These are phyloP conservation scores for Inosperma sp. DNA, from an alignment of 768 basidiomycete species.

Conservation along the genomic window DNA sequence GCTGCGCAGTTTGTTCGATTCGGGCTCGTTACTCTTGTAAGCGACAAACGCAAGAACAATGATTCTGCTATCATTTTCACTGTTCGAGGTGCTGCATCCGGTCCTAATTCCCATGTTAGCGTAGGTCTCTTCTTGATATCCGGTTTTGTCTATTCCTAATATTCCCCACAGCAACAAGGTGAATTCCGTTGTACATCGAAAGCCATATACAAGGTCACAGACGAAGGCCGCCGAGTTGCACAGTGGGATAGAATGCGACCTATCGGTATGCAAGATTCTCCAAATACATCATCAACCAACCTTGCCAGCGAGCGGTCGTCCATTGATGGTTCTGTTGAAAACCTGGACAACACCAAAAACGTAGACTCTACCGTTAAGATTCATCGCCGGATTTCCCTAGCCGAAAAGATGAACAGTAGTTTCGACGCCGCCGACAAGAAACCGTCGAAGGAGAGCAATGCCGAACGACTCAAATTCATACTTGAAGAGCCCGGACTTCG, in stretches of 20 bases:
- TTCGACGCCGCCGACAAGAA: slow-evolving; percentile 53
- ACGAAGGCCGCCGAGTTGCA: slow-evolving; percentile 82
- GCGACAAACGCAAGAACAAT: slow-evolving; percentile 87
- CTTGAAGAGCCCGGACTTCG: slow-evolving; percentile 89
- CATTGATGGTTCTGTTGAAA: slow-evolving; percentile 45
- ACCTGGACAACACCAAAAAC: slow-evolving; percentile 31
- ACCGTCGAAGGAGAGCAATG: slow-evolving; percentile 78
- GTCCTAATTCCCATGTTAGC: slow-evolving; percentile 69
- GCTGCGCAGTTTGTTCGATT: slow-evolving; percentile 97
- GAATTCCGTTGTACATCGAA: slow-evolving; percentile 97
- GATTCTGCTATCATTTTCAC: slow-evolving; percentile 93
- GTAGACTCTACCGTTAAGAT: slow-evolving; percentile 52
- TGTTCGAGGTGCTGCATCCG: slow-evolving; percentile 74
- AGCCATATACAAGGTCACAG: slow-evolving; percentile 91
- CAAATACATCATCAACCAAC: slow-evolving; percentile 61
- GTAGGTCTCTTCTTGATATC: slow-evolving; percentile 39
- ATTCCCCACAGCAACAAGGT: slow-evolving; percentile 66
- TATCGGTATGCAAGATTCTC: slow-evolving; percentile 47
- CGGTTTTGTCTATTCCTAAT: slow-evolving; percentile 12
- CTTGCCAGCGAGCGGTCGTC: slow-evolving; percentile 58
- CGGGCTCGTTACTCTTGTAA: slow-evolving; percentile 82
- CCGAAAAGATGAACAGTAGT: slow-evolving; percentile 61
- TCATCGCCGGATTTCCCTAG: slow-evolving; percentile 73
- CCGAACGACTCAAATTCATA: slow-evolving; percentile 85
- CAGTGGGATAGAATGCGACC: slow-evolving; percentile 65